A percentile compares a stretch with the other conserved stretches of the same genome.
Conservation (phyloP, 192 early-diverging fungal species). For the Coemansia sp. region DNA sequence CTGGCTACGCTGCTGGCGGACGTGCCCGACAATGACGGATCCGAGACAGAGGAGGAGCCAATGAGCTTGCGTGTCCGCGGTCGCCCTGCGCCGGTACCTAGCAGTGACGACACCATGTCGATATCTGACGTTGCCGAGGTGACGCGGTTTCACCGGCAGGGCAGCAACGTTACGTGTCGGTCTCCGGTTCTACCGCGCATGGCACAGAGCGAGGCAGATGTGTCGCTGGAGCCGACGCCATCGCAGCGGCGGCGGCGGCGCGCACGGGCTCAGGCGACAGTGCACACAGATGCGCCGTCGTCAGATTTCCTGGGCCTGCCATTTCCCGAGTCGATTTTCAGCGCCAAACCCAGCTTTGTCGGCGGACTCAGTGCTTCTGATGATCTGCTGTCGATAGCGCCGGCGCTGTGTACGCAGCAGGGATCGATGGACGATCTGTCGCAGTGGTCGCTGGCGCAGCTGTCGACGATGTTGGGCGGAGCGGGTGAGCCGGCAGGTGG, state of each 20-base stretch:
- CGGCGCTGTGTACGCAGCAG: constrained; percentile 37
- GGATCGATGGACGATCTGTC: constrained; percentile 34
- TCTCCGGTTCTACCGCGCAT: constrained; percentile 35
- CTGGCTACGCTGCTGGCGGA: constrained; percentile 42
- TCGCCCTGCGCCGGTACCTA: neutral
- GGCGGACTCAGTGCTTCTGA: neutral
- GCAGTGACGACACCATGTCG: constrained; percentile 52
- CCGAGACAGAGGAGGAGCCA: constrained; percentile 50
- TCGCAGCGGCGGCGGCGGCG: constrained; percentile 26
- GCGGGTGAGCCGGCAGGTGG: neutral
- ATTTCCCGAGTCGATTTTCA: constrained; percentile 48
- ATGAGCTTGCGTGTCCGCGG: constrained; percentile 23
- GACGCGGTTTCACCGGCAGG: constrained; percentile 51
- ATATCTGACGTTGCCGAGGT: constrained; percentile 48
- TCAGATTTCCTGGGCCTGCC: constrained; percentile 52
- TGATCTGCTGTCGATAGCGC: constrained; percentile 16
- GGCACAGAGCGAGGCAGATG: constrained; percentile 46
- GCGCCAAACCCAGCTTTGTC: constrained; percentile 29
- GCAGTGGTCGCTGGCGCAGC: constrained; percentile 50
- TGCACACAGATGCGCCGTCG: constrained; percentile 47
- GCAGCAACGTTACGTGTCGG: constrained; percentile 23
- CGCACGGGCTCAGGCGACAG: constrained; percentile 14
- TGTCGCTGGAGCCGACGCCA: constrained; percentile 21
- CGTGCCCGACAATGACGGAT: constrained; percentile 34
- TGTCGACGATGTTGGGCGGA: constrained; percentile 35